Percentiles rank a stretch among this genome's conserved stretches.
Conservation (phyloP, 306 rosid genomes). For the Nissolia schottii region DNA sequence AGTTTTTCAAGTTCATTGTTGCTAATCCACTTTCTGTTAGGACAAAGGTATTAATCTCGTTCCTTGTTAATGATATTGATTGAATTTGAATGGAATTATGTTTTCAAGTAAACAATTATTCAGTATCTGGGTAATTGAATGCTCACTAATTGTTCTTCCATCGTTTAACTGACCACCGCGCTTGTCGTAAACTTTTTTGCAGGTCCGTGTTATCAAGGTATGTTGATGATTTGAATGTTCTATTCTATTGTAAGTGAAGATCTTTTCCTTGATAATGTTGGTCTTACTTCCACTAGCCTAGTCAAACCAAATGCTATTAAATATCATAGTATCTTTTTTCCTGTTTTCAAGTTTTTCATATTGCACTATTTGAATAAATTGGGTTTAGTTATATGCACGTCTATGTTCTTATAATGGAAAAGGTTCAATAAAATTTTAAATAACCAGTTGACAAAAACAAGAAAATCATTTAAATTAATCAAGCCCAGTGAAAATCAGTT, state of each 20-base stretch:
- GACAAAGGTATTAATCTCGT: conserved; percentile 66
- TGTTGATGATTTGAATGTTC: conserved; percentile 42
- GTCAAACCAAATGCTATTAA: neutral
- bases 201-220: conserved; percentile 98
- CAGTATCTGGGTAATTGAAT: neutral
- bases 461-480: neutral
- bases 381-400: neutral
- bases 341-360: neutral
- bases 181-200: conserved; percentile 41
- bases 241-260: conserved; percentile 36
- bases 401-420: neutral
- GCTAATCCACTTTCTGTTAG: conserved; percentile 95
- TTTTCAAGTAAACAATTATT: neutral
- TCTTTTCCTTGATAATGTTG: conserved; percentile 10
- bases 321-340: neutral
- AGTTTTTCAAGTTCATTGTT: conserved; percentile 89
- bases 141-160: conserved; percentile 11
- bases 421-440: neutral
- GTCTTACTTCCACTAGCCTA: neutral
- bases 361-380: neutral
- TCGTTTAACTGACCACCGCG: conserved; percentile 8
- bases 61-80: conserved; percentile 7
- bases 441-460: neutral
- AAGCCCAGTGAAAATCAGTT: neutral
- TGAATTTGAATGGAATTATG: neutral